Conservation (phyloP, 116 monocot genomes). For the Dioscorea cayenensis region DNA sequence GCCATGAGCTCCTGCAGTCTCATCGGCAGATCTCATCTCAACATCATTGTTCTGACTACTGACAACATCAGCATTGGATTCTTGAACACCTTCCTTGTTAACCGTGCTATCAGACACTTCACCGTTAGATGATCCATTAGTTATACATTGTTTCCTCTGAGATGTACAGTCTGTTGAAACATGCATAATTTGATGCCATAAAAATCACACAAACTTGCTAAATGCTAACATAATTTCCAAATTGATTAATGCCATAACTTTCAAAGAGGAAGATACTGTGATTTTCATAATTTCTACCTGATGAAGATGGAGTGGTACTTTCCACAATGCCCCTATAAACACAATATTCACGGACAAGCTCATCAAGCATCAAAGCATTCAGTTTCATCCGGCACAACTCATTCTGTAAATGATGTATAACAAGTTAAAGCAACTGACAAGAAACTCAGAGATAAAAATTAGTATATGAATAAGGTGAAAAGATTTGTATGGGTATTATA, state of each 20-base stretch:
- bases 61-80: constrained; percentile 20
- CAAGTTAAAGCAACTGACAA: not conserved
- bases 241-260: not conserved
- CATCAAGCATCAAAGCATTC: constrained; percentile 70
- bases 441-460: no score
- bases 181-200: constrained; percentile 10
- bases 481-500: not conserved
- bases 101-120: constrained; percentile 43
- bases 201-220: not conserved
- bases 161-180: constrained; percentile 24
- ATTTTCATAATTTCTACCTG: constrained; percentile 29
- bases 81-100: constrained; percentile 30
- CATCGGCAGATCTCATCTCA: constrained; percentile 48
- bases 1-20: constrained; percentile 39
- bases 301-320: constrained; percentile 22
- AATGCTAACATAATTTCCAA: not conserved
- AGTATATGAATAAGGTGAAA: not conserved
- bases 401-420: constrained; percentile 47
- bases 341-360: constrained; percentile 91
- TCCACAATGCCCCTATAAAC: constrained; percentile 83
- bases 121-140: constrained; percentile 36
- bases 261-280: not conserved
- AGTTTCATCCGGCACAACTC: constrained; percentile 89
- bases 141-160: constrained; percentile 24
- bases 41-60: constrained; percentile 26